Evolutionary conservation across 2,329 filamentous ascomycete genomes (phyloP).

Genomic region (Cladosporium colombiae): DNA sequence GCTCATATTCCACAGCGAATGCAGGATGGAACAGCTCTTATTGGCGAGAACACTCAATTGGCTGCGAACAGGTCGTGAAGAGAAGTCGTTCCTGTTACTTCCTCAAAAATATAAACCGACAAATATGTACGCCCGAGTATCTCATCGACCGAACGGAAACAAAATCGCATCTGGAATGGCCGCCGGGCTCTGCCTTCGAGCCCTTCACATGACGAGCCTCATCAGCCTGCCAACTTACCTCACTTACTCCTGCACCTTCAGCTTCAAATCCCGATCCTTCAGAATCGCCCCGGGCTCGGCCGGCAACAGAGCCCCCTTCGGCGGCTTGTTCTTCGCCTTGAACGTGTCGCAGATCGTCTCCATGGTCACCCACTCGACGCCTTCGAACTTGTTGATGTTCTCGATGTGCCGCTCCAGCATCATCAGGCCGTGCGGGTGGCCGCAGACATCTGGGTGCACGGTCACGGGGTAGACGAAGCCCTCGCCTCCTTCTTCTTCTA

Average conservation of each 20-base stretch:
- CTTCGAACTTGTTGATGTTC: slow-evolving; percentile 64
- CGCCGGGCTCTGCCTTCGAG: not conserved
- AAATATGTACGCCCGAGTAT: too few relatives aligned
- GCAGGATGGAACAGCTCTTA: not conserved
- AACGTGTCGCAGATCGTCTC: slow-evolving; percentile 73
- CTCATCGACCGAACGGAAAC: too few relatives aligned
- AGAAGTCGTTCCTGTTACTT: not conserved
- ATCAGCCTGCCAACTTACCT: not conserved
- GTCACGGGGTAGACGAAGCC: slow-evolving; percentile 73
- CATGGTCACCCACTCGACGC: slow-evolving; percentile 69
- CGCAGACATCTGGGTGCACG: slow-evolving; percentile 72
- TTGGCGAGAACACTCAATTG: not conserved
- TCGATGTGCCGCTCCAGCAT: slow-evolving; percentile 77
- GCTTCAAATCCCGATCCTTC: slow-evolving; percentile 41
- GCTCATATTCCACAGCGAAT: not conserved
- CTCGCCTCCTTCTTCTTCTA: slow-evolving; percentile 59
- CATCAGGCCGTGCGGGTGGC: slow-evolving; percentile 68
- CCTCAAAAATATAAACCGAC: too few relatives aligned
- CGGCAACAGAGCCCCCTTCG: slow-evolving; percentile 62
- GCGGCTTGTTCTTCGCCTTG: slow-evolving; percentile 63
- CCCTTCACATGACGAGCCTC: not conserved
- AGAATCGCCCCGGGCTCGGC: slow-evolving; percentile 56
- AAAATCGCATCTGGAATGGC: not conserved
- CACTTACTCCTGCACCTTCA: slow-evolving; percentile 33
- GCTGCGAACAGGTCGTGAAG: not conserved